phyloP scores from a whole-genome alignment of 352 stramenopile species.

The Phytophthora kernoviae region DNA sequence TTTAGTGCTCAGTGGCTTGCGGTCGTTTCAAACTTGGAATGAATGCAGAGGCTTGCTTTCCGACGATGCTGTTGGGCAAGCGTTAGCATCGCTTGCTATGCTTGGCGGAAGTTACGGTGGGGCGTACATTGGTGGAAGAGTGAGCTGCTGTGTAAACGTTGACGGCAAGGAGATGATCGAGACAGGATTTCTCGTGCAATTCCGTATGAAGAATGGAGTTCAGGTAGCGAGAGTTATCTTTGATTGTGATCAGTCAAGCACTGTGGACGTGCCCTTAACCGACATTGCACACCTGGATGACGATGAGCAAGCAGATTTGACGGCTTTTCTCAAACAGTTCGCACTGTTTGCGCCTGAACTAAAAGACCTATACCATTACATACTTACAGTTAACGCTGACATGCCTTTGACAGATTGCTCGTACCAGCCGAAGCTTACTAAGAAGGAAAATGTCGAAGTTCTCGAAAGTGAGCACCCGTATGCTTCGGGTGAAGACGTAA shows the following conservation, averaged over 20 bases:
- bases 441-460: slow-evolving; percentile 78
- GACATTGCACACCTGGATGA: slow-evolving; percentile 56
- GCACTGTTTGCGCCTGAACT: slow-evolving; percentile 34
- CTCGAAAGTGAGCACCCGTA: slow-evolving; percentile 84
- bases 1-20: slow-evolving; percentile 29
- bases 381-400: slow-evolving; percentile 30
- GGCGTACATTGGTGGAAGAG: slow-evolving; percentile 54
- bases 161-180: slow-evolving; percentile 79
- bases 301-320: slow-evolving; percentile 47
- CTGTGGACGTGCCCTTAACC: slow-evolving; percentile 59
- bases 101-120: slow-evolving; percentile 63
- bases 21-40: slow-evolving; percentile 11
- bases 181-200: slow-evolving; percentile 65
- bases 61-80: slow-evolving; percentile 15
- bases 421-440: slow-evolving; percentile 53
- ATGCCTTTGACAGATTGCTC: not conserved
- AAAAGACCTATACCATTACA: slow-evolving; percentile 28
- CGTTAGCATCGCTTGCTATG: slow-evolving; percentile 52
- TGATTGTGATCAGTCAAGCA: slow-evolving; percentile 58
- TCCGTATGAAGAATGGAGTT: slow-evolving; percentile 40
- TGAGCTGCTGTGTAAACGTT: slow-evolving; percentile 76
- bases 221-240: slow-evolving; percentile 69
- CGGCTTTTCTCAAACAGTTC: slow-evolving; percentile 41
- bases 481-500: slow-evolving; percentile 57
- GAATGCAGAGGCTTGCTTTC: slow-evolving; percentile 1